Conservation (phyloP, 306 rosid species). For the Vigna hirtella region DNA sequence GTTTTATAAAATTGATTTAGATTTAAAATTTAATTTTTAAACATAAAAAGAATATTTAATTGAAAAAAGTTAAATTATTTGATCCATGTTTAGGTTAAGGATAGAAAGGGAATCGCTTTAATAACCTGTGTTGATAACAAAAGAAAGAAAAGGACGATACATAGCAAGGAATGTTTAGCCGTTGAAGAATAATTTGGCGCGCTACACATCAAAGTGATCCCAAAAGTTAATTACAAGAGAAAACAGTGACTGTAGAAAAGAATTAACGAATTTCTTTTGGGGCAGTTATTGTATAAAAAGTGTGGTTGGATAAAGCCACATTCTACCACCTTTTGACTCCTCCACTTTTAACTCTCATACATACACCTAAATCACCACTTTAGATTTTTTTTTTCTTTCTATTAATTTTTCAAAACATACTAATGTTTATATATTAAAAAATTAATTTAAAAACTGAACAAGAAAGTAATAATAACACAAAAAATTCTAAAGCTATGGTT, state of each 20-base stretch:
- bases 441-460: no score
- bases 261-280: constrained; percentile 68
- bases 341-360: constrained; percentile 41
- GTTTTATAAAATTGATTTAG: no score
- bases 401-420: no score
- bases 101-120: constrained; percentile 41
- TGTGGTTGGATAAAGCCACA: constrained; percentile 39
- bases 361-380: background rate
- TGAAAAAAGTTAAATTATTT: no score
- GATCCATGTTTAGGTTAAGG: constrained; percentile 40
- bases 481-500: no score
- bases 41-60: no score
- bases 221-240: constrained; percentile 49
- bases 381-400: no score
- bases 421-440: no score
- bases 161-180: constrained; percentile 22
- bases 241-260: constrained; percentile 47
- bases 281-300: constrained; percentile 66
- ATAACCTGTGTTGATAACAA: constrained; percentile 30
- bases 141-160: constrained; percentile 9
- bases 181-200: constrained; percentile 27
- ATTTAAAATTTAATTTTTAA: no score
- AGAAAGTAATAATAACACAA: no score
- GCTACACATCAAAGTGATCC: constrained; percentile 42
- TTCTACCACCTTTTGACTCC: constrained; percentile 52